These are phyloP conservation scores for Blastobotrys parvus DNA, from an alignment of 805 yeast genomes.

Conservation along the genomic window DNA sequence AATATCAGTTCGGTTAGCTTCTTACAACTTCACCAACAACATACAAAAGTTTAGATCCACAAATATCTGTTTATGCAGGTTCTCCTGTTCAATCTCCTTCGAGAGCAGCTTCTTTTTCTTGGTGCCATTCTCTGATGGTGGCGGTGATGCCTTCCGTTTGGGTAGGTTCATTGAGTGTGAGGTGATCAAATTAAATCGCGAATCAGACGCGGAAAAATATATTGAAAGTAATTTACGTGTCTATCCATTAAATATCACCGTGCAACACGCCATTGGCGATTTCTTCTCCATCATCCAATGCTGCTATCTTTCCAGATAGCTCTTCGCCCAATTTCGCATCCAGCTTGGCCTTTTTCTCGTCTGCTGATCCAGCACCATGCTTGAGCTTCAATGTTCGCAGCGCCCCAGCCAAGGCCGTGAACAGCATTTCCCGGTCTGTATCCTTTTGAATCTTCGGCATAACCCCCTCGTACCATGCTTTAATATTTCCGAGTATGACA, in stretches of 20 bases:
- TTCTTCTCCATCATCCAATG: conserved; percentile 30
- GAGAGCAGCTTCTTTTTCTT: no score
- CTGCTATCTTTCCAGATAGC: conserved; percentile 43
- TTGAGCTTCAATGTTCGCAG: conserved; percentile 36
- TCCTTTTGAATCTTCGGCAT: conserved; percentile 14
- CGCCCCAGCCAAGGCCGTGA: conserved; percentile 46
- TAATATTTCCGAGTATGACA: conserved; percentile 72
- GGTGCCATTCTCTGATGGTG: no score
- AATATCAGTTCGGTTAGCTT: no score
- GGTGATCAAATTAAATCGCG: no score
- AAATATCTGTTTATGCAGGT: no score
- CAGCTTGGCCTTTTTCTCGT: conserved; percentile 35
- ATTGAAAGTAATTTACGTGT: no score
- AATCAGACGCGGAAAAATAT: not conserved
- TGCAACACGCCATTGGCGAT: conserved; percentile 9
- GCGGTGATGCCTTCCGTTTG: no score
- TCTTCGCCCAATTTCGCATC: conserved; percentile 52
- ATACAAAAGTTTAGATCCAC: no score
- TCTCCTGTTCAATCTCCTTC: no score
- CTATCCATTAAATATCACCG: conserved; percentile 6
- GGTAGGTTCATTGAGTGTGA: no score
- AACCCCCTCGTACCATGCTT: conserved; percentile 53
- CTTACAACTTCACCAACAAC: no score
- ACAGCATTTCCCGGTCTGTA: conserved; percentile 42
- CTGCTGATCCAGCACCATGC: conserved; percentile 29